phyloP scores from a whole-genome alignment of 2,329 filamentous ascomycete species.

The Xylaria arbuscula region DNA sequence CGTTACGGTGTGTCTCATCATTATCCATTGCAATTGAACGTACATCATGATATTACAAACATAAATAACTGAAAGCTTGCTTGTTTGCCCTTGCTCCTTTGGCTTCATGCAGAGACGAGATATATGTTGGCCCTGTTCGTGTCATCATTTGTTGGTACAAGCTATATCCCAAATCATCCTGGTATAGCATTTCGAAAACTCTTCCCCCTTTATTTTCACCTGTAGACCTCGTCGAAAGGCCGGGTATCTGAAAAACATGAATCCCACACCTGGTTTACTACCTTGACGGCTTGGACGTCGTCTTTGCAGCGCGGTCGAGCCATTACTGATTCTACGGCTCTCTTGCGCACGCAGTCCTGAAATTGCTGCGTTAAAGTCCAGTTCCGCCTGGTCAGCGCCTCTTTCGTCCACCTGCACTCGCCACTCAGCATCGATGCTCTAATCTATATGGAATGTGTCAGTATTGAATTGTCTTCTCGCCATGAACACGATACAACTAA shows the following conservation, averaged over 20 bases:
- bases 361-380: slow-evolving; percentile 92
- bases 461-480: not conserved
- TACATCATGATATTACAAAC: slow-evolving; percentile 22
- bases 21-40: slow-evolving; percentile 32
- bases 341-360: slow-evolving; percentile 86
- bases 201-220: slow-evolving; percentile 57
- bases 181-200: slow-evolving; percentile 3
- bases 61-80: slow-evolving; percentile 10
- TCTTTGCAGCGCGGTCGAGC: slow-evolving; percentile 84
- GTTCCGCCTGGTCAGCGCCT: slow-evolving; percentile 86
- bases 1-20: slow-evolving; percentile 33
- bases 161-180: not conserved
- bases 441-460: slow-evolving; percentile 67
- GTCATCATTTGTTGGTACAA: slow-evolving; percentile 34
- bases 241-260: slow-evolving; percentile 94
- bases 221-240: slow-evolving; percentile 97
- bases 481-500: not conserved
- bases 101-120: slow-evolving; percentile 20
- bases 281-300: slow-evolving; percentile 84
- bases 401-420: slow-evolving; percentile 89
- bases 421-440: slow-evolving; percentile 91
- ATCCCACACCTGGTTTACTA: slow-evolving; percentile 98
- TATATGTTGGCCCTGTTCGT: slow-evolving; percentile 1
- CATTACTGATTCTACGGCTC: slow-evolving; percentile 83
- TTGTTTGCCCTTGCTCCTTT: slow-evolving; percentile 15